Conservation (phyloP, 352 stramenopile species). For the Aphanomyces invadans region DNA sequence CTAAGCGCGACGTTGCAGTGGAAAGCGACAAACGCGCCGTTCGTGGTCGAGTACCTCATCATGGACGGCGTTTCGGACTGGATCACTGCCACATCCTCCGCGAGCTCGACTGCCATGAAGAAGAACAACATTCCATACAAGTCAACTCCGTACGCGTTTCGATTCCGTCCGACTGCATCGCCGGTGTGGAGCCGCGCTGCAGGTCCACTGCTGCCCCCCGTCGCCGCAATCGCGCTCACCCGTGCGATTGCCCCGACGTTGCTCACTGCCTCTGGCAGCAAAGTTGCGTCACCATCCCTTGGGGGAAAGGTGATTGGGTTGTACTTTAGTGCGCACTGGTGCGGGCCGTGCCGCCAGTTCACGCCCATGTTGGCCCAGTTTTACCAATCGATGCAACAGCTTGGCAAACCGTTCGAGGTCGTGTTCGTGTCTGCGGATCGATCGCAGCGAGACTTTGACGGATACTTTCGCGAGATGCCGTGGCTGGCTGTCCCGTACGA, state of each 20-base stretch:
- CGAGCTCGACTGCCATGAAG: constrained; percentile 4
- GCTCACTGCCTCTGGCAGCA: background rate
- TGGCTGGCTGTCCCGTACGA: constrained; percentile 89
- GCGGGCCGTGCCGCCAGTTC: constrained; percentile 89
- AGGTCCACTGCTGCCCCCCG: constrained; percentile 3
- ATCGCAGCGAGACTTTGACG: constrained; percentile 58
- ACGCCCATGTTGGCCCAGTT: constrained; percentile 87
- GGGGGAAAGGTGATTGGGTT: constrained; percentile 49
- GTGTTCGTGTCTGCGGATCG: constrained; percentile 86
- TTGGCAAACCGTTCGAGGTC: constrained; percentile 85
- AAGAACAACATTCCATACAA: constrained; percentile 17
- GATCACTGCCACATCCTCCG: constrained; percentile 7
- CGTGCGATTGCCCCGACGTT: constrained; percentile 8
- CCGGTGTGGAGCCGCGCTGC: constrained; percentile 4
- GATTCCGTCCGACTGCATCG: background rate
- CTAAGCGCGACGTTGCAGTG: constrained; percentile 14
- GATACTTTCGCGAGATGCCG: constrained; percentile 89
- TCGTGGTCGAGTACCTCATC: constrained; percentile 12
- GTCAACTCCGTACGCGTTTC: background rate
- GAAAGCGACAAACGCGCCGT: background rate
- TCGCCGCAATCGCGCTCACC: background rate
- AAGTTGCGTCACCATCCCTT: background rate
- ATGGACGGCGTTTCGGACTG: constrained; percentile 15
- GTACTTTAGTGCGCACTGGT: constrained; percentile 97
- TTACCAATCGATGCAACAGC: constrained; percentile 85